Evolutionary conservation across 2,329 filamentous ascomycete species (phyloP), one percentile per base, ranked within the genome.

Genomic region (Endothia cerciana): DNA sequence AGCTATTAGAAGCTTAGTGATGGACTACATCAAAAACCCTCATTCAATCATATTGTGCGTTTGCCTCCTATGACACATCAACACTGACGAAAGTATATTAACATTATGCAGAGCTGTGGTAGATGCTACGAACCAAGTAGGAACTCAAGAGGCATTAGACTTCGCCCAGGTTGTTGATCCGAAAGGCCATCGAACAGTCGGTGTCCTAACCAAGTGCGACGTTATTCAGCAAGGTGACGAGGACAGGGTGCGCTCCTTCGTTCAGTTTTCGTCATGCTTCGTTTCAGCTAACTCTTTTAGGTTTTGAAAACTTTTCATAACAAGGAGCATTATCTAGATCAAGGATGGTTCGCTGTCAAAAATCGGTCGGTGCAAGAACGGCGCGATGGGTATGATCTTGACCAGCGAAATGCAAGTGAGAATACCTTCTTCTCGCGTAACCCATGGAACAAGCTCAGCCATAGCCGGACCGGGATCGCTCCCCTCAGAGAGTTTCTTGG

Each of bases 351-450:
- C 15, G 45, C 45, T 10, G 3, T 63, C 40, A 66, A 59, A 28
- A 66, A 66, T 30, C 60, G 60, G 33, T 66, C 64, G 19, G 28
- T 60, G 45, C 59, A 63, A 41, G 64, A 66, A 53, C 59, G 59
- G 60, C n/a, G 45, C 67, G 36, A 70, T 65, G 67, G 69, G 56
- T 45, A 66, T 66, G 28, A 69, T 68, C 57, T 65, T 63, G 55
- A 71, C 65, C 40, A 72, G 70, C 55, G 71, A 69, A 58, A 71
- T 68, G 67, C 70, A 69, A 68, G 68, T 64, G 55, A 71, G 67
- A 36, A 70, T 49, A 47, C 25, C 38, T 66, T 66, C 10, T 49
- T 49, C 22, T 49, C n/a, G 22, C n/a, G 6, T 8, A 11, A 5
- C 7, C 45, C 45, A 8, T 49, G 45, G 45, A 25, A 49, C 22